phyloP scores from a whole-genome alignment of 192 early-diverging fungal genomes.

The Backusella liffmaniae region DNA sequence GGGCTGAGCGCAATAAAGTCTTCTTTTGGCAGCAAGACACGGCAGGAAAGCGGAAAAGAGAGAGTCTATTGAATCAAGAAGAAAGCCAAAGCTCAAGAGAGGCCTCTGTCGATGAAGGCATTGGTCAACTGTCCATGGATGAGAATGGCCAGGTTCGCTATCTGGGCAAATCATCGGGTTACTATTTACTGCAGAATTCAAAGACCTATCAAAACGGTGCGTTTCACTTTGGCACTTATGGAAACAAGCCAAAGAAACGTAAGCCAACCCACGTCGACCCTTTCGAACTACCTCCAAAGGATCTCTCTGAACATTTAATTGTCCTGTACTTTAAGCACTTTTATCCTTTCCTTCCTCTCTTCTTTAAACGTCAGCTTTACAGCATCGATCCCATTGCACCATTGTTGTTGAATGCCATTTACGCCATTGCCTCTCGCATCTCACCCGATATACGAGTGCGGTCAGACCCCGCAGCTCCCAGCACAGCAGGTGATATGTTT shows the following conservation, averaged over 20 bases:
- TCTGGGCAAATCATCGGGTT: constrained; percentile 72
- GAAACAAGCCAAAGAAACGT: constrained; percentile 18
- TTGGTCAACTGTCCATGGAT: constrained; percentile 66
- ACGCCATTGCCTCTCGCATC: constrained; percentile 46
- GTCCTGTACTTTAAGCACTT: constrained; percentile 60
- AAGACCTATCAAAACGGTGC: constrained; percentile 47
- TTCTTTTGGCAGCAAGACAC: constrained; percentile 26
- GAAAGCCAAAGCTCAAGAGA: neutral
- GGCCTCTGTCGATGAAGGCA: constrained; percentile 37
- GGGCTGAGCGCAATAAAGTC: neutral
- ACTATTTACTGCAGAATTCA: constrained; percentile 67
- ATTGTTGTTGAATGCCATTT: constrained; percentile 50
- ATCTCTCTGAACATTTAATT: constrained; percentile 57
- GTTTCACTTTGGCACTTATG: constrained; percentile 27
- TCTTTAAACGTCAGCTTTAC: constrained; percentile 61
- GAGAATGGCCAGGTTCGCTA: constrained; percentile 69
- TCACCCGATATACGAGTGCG: constrained; percentile 35
- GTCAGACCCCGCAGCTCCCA: constrained; percentile 35
- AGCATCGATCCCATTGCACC: constrained; percentile 27
- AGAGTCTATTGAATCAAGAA: neutral
- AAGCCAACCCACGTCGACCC: constrained; percentile 34
- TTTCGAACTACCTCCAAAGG: constrained; percentile 58
- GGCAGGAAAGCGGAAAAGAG: neutral
- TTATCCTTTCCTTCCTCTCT: constrained; percentile 66
- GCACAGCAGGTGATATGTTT: constrained; percentile 49